phyloP scores from a whole-genome alignment of 1,284 basidiomycete genomes.

The Marasmius tenuissimus region DNA sequence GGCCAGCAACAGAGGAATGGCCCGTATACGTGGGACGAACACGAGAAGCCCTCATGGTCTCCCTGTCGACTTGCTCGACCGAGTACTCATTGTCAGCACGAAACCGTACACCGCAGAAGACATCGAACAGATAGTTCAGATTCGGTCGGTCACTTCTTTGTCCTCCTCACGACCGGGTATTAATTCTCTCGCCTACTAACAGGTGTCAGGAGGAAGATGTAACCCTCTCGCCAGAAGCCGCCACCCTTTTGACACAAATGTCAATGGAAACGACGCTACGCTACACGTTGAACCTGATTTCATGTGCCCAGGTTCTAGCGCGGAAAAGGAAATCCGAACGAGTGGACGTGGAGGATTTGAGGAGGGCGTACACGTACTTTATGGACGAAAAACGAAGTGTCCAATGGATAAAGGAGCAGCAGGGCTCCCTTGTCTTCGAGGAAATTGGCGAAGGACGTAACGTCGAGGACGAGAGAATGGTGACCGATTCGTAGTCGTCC shows the following conservation, averaged over 20 bases:
- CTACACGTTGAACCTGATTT: conserved; percentile 92
- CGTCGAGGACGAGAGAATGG: conserved; percentile 27
- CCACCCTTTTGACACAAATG: conserved; percentile 82
- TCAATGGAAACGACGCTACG: conserved; percentile 84
- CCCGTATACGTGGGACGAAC: conserved; percentile 93
- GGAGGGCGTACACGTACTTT: conserved; percentile 86
- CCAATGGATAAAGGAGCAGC: conserved; percentile 90
- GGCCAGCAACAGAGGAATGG: conserved; percentile 96
- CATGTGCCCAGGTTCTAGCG: conserved; percentile 84
- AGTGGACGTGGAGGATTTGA: conserved; percentile 84
- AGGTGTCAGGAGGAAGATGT: conserved; percentile 98
- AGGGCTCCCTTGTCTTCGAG: conserved; percentile 71
- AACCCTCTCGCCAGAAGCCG: conserved; percentile 73
- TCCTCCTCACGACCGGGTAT: conserved; percentile 7
- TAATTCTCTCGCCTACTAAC: conserved; percentile 5
- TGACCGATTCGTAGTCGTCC: conserved; percentile 12
- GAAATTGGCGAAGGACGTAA: conserved; percentile 44
- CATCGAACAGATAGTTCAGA: conserved; percentile 89
- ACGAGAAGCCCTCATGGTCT: conserved; percentile 94
- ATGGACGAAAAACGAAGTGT: conserved; percentile 95
- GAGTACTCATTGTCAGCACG: conserved; percentile 94
- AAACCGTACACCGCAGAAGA: conserved; percentile 86
- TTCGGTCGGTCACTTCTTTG: conserved; percentile 55
- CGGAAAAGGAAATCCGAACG: conserved; percentile 74
- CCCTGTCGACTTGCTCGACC: conserved; percentile 92